These are phyloP conservation scores for Raffaelea arxii DNA, from an alignment of 2,329 filamentous ascomycete species.

Conservation along the genomic window DNA sequence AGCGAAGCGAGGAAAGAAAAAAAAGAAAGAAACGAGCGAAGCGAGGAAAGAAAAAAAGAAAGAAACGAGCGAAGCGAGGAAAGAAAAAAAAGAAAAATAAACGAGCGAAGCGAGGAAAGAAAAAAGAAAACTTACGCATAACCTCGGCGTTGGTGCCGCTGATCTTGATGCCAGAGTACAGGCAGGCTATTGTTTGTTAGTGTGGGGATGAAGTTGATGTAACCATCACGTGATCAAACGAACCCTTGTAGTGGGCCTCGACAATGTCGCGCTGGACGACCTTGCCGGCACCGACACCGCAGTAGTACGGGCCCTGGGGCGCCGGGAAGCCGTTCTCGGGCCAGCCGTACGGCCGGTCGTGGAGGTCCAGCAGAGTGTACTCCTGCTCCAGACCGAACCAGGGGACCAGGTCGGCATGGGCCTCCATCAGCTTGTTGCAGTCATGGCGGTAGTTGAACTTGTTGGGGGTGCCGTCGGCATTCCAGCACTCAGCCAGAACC, in stretches of 20 bases:
- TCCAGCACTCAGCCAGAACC: constrained; percentile 91
- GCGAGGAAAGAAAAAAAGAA: no score
- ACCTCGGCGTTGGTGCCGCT: constrained; percentile 99
- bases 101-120: constrained; percentile 26
- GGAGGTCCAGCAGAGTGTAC: constrained; percentile 83
- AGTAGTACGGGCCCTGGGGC: constrained; percentile 93
- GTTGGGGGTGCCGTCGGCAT: constrained; percentile 89
- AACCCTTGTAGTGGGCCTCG: constrained; percentile 61
- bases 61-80: no score
- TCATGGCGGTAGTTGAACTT: constrained; percentile 98
- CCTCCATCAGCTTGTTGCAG: constrained; percentile 79
- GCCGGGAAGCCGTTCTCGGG: constrained; percentile 80
- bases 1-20: no score
- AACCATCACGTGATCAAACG: not conserved
- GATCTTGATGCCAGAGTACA: constrained; percentile 87
- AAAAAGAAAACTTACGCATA: constrained; percentile 40
- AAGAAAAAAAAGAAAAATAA: not conserved
- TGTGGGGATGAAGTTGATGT: not conserved
- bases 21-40: no score
- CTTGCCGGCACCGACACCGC: constrained; percentile 93
- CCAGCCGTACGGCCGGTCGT: constrained; percentile 89
- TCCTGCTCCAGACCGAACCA: constrained; percentile 99
- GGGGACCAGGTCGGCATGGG: constrained; percentile 70
- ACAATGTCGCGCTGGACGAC: constrained; percentile 98
- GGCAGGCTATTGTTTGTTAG: constrained; percentile 34